phyloP scores from a whole-genome alignment of 805 yeast species.

The Hanseniaspora singularis region DNA sequence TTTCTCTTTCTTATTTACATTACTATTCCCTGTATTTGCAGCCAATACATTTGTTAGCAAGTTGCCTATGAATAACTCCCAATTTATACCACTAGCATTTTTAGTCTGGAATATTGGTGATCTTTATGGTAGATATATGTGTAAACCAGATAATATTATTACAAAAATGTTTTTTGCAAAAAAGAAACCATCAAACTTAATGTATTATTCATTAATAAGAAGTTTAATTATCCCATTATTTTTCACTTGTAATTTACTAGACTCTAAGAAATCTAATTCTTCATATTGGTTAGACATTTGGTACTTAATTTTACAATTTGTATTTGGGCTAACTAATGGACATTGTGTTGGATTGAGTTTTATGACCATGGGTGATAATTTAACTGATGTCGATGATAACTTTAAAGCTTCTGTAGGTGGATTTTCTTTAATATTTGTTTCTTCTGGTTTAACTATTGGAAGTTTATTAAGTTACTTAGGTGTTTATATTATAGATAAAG shows the following conservation, averaged over 20 bases:
- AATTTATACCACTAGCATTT: slow-evolving; percentile 66
- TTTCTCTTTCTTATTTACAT: slow-evolving; percentile 57
- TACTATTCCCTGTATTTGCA: slow-evolving; percentile 85
- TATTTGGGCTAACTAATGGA: slow-evolving; percentile 82
- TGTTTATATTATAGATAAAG: slow-evolving; percentile 29
- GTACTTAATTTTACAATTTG: slow-evolving; percentile 58
- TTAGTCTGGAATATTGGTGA: slow-evolving; percentile 87
- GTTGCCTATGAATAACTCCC: slow-evolving; percentile 25
- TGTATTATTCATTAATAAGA: slow-evolving; percentile 46
- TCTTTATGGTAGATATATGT: slow-evolving; percentile 61
- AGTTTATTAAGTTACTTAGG: slow-evolving; percentile 61
- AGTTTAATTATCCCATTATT: slow-evolving; percentile 58
- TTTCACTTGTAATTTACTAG: slow-evolving; percentile 34
- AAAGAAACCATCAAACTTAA: slow-evolving; percentile 27
- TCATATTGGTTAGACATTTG: slow-evolving; percentile 44
- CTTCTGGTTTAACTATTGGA: slow-evolving; percentile 69
- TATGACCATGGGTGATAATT: slow-evolving; percentile 54
- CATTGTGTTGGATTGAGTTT: slow-evolving; percentile 70
- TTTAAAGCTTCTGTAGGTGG: slow-evolving; percentile 93
- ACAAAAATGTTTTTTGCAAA: slow-evolving; percentile 21
- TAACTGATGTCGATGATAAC: slow-evolving; percentile 39
- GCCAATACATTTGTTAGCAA: slow-evolving; percentile 44
- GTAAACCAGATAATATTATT: slow-evolving; percentile 27
- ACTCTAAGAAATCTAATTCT: slow-evolving; percentile 15
- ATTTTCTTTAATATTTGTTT: slow-evolving; percentile 67